Evolutionary conservation across 1,284 basidiomycete genomes (phyloP), one percentile per base, ranked within the genome.

Genomic region (Puccinia triticina): DNA sequence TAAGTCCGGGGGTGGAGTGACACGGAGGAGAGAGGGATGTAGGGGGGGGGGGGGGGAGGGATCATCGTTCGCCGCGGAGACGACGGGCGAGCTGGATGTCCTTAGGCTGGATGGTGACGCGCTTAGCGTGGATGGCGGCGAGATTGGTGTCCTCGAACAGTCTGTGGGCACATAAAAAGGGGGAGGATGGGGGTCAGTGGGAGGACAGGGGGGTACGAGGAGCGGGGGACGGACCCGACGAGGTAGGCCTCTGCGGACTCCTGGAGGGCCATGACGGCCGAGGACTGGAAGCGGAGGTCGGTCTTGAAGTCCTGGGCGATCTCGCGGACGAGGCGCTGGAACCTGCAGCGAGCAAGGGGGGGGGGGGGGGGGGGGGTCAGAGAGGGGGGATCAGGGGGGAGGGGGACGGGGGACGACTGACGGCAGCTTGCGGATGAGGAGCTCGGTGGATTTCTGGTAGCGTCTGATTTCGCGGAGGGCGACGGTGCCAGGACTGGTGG

Each of bases 21-120:
- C 40, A 57, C 26, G 16, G 21, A 57, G 55, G 23, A 57, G 8
- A 57, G 21, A 57, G 55, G 16, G 55, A 57, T n/a, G 26, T n/a
- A n/a, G n/a, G 26, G 16, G 16, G 16, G 55, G n/a, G 66, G 14
- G 18, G 10, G n/a, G 11, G 10, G 37, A 69, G 12, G 32, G 40
- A 46, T 71, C 21, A 92, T 87, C 93, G 90, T 89, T 93, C 93
- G 83, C 93, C 93, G 83, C 93, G 90, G 85, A 94, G 88, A 86
- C 93, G 90, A 85, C 93, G 91, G 59, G 93, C 93, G 83, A 94
- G 89, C 84, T 92, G 92, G 83, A 94, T 90, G 88, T 93, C 93
- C 89, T 86, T 85, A 50, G 86, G 85, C 83, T 86, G 86, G 64
- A 91, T 92, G 85, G 90, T 91, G 50, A 91, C 90, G 86, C 87